A percentile compares a stretch with the other conserved stretches of the same genome.
These are phyloP conservation scores for Candida montana DNA, from an alignment of 805 yeast genomes.

Conservation along the genomic window DNA sequence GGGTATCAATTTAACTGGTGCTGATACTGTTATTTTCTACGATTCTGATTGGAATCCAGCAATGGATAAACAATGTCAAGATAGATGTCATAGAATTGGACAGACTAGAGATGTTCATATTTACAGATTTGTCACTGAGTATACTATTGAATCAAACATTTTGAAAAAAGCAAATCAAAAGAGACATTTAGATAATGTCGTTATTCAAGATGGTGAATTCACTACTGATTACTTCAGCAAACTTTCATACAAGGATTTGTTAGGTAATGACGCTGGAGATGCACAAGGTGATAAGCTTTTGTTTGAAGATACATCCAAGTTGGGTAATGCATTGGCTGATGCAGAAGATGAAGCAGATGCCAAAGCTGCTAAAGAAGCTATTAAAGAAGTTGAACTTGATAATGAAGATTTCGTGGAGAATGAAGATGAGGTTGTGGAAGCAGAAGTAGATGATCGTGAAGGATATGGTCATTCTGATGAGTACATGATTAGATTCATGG, in stretches of 20 bases:
- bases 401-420: slow-evolving; percentile 75
- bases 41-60: slow-evolving; percentile 99
- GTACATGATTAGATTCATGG: slow-evolving; percentile 89
- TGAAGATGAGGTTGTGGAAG: slow-evolving; percentile 24
- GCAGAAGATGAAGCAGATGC: slow-evolving; percentile 95
- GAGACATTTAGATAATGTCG: slow-evolving; percentile 87
- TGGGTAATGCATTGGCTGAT: slow-evolving; percentile 69
- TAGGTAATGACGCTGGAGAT: slow-evolving; percentile 41
- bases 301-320: slow-evolving; percentile 32
- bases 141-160: slow-evolving; percentile 92
- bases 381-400: slow-evolving; percentile 80
- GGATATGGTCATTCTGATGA: slow-evolving; percentile 84
- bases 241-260: slow-evolving; percentile 76
- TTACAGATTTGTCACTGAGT: slow-evolving; percentile 92
- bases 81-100: slow-evolving; percentile 98
- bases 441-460: slow-evolving; percentile 47
- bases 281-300: slow-evolving; percentile 28
- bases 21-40: slow-evolving; percentile 96
- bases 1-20: slow-evolving; percentile 96
- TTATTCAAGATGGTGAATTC: slow-evolving; percentile 96
- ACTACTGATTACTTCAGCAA: slow-evolving; percentile 94
- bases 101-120: slow-evolving; percentile 97
- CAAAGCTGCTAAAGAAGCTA: slow-evolving; percentile 76
- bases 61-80: slow-evolving; percentile 99
- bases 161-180: slow-evolving; percentile 92